Conservation (phyloP, 2,329 filamentous ascomycete species). For the Aspergillus ochraceus region DNA sequence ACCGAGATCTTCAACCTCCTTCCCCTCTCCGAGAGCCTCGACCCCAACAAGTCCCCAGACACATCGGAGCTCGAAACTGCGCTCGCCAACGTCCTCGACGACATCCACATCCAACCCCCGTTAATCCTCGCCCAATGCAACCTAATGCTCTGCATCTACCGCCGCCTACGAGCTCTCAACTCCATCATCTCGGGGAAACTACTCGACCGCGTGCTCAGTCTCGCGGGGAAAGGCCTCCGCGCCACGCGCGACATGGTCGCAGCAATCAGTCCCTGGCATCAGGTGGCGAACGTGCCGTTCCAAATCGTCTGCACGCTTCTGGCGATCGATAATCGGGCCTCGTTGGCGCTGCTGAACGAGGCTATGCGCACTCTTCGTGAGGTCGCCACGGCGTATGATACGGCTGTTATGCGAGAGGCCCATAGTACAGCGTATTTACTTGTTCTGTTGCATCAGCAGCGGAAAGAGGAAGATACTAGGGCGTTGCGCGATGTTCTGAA, state of each 20-base stretch:
- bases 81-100: constrained; percentile 43
- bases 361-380: constrained; percentile 52
- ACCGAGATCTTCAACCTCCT: constrained; percentile 54
- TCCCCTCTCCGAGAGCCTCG: constrained; percentile 55
- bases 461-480: constrained; percentile 47
- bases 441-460: constrained; percentile 53
- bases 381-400: constrained; percentile 48
- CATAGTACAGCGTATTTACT: constrained; percentile 56
- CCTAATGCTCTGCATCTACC: constrained; percentile 56
- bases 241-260: constrained; percentile 51
- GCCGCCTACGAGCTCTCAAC: constrained; percentile 54
- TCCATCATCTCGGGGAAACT: constrained; percentile 45
- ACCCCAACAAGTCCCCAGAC: constrained; percentile 50
- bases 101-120: constrained; percentile 42
- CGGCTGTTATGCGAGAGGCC: constrained; percentile 53
- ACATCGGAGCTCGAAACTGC: constrained; percentile 46
- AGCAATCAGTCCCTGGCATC: constrained; percentile 56
- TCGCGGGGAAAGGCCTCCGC: constrained; percentile 47
- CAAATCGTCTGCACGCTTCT: constrained; percentile 58
- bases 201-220: constrained; percentile 49
- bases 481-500: constrained; percentile 42
- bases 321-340: constrained; percentile 55
- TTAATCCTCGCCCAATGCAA: constrained; percentile 56
- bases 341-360: constrained; percentile 50
- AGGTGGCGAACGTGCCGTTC: constrained; percentile 61